Evolutionary conservation across 2,329 filamentous ascomycete genomes (phyloP), one percentile per base, ranked within the genome.

Genomic region (Hypoxylon sp.): DNA sequence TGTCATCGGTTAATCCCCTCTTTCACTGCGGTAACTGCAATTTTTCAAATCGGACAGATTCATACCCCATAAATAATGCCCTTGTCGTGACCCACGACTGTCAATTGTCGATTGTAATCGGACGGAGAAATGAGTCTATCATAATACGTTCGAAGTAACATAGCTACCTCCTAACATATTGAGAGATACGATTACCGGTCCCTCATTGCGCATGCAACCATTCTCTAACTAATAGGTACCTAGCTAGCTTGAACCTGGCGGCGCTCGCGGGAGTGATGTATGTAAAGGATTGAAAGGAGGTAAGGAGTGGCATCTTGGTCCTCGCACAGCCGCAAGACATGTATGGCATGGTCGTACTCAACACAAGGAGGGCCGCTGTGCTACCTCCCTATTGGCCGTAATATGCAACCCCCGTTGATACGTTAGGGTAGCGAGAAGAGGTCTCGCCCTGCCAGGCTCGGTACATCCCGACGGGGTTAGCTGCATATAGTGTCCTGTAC

Each of bases 381-480:
- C 28, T 53, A 19, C 38, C 17, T 17, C 21, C 17, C 38, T 43
- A 43, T 43, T 43, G 38, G 17, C 51, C 45, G 57, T 34, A 51
- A 48, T 19, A 43, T 48, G 56, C 51, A 49, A 34, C 32, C 48
- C 32, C 43, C 19, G 41, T 61, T 51, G 34, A n/a, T 51, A n/a
- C n/a, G n/a, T n/a, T n/a, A n/a, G 3, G 4, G 25, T 25, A 52
- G 43, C 55, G 60, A 51, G 62, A 68, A 49, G 38, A 50, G 43
- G 63, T 43, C 49, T 63, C 59, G 56, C 52, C 49, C 48, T 60
- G 65, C 53, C 61, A 67, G 60, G 63, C 63, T 73, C 73, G 74
- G 73, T 67, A 71, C 60, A 70, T 72, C 68, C 67, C 73, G 69
- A 65, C 67, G 65, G 51, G 58, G 62, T 49, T 65, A 58, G 48